phyloP scores from a whole-genome alignment of 495 filamentous ascomycete genomes.

The Hamigera avellanea region DNA sequence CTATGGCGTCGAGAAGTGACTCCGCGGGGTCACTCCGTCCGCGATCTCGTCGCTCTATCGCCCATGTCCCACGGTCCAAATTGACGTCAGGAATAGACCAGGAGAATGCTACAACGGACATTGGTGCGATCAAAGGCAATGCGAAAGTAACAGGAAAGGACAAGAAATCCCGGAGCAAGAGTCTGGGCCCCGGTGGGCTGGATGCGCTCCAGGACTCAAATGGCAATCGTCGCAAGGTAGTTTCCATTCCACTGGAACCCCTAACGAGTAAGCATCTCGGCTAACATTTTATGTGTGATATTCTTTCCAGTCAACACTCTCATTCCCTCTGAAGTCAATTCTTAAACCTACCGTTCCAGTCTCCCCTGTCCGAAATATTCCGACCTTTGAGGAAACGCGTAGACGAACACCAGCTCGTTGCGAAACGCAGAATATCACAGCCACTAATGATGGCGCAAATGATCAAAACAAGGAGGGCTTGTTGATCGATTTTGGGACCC shows the following conservation, averaged over 20 bases:
- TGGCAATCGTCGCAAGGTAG: constrained; percentile 75
- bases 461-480: constrained; percentile 22
- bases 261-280: too few species aligned
- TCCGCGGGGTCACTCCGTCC: constrained; percentile 26
- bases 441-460: constrained; percentile 6
- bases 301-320: constrained; percentile 36
- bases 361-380: constrained; percentile 48
- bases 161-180: constrained; percentile 87
- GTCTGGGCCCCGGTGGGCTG: constrained; percentile 82
- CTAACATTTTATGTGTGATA: constrained; percentile 4
- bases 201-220: constrained; percentile 65
- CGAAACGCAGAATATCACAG: constrained; percentile 9
- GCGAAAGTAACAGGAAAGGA: constrained; percentile 29
- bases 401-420: constrained; percentile 26
- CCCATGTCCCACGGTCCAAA: constrained; percentile 45
- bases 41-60: constrained; percentile 70
- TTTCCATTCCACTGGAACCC: neutral
- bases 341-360: constrained; percentile 71
- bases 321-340: constrained; percentile 61
- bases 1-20: constrained; percentile 30
- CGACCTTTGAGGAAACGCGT: constrained; percentile 36
- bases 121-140: constrained; percentile 26
- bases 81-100: constrained; percentile 40
- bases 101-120: constrained; percentile 61
- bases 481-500: constrained; percentile 37